Evolutionary conservation across 2,329 filamentous ascomycete genomes (phyloP).

Genomic region (Cladosporium sp.): DNA sequence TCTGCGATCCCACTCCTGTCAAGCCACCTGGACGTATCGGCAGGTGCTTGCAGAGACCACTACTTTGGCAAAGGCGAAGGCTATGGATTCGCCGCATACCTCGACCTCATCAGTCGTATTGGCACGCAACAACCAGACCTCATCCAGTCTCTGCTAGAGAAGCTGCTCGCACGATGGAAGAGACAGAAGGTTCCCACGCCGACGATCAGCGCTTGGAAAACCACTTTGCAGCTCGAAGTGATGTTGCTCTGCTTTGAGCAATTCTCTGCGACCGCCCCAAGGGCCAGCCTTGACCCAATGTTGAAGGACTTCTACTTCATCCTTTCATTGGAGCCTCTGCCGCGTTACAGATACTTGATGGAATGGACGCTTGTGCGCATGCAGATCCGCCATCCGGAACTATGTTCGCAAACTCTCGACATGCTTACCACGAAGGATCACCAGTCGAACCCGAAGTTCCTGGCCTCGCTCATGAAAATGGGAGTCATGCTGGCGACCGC

Average conservation of each 20-base stretch:
- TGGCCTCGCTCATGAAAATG: slow-evolving; percentile 52
- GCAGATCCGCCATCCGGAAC: slow-evolving; percentile 40
- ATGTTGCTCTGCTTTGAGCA: slow-evolving; percentile 48
- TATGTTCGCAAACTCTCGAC: slow-evolving; percentile 39
- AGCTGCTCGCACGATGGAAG: slow-evolving; percentile 41
- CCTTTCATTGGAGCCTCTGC: slow-evolving; percentile 50
- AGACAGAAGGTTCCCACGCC: slow-evolving; percentile 47
- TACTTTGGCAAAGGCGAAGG: slow-evolving; percentile 50
- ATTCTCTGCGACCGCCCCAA: slow-evolving; percentile 23
- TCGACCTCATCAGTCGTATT: slow-evolving; percentile 48
- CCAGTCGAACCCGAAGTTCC: slow-evolving; percentile 50
- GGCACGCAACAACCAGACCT: slow-evolving; percentile 26
- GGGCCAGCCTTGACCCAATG: slow-evolving; percentile 32
- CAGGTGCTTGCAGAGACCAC: slow-evolving; percentile 38
- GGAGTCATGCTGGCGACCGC: slow-evolving; percentile 46
- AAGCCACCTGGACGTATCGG: slow-evolving; percentile 34
- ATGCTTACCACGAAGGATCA: slow-evolving; percentile 46
- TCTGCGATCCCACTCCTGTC: slow-evolving; percentile 38
- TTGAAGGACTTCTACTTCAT: slow-evolving; percentile 44
- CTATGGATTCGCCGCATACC: slow-evolving; percentile 47
- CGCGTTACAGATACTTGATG: slow-evolving; percentile 50
- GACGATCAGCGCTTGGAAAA: slow-evolving; percentile 52
- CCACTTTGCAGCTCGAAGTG: slow-evolving; percentile 50
- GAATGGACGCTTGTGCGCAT: slow-evolving; percentile 53
- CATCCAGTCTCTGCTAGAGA: slow-evolving; percentile 38